Conservation (phyloP, 768 basidiomycete species). For the Panellus pusillus region DNA sequence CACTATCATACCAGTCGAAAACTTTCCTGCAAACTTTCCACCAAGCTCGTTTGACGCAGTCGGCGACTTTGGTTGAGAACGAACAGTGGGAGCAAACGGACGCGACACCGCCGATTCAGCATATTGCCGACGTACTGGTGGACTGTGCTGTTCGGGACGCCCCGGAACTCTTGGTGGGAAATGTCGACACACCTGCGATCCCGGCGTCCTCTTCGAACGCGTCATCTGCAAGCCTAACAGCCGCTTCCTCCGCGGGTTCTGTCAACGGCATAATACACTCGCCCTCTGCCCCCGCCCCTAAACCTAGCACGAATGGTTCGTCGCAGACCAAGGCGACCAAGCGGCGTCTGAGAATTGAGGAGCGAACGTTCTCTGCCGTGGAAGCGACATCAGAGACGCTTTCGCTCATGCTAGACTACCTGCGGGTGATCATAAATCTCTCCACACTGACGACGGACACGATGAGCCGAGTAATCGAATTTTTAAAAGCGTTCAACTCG, state of each 20-base stretch:
- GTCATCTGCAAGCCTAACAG: constrained; percentile 18
- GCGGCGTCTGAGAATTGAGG: constrained; percentile 71
- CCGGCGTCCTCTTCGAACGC: constrained; percentile 20
- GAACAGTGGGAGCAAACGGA: constrained; percentile 91
- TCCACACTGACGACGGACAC: constrained; percentile 89
- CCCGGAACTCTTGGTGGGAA: constrained; percentile 53
- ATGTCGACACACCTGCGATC: constrained; percentile 25
- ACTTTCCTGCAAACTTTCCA: constrained; percentile 87
- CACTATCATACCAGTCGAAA: constrained; percentile 61
- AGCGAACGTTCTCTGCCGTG: constrained; percentile 82
- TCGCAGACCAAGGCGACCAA: constrained; percentile 42
- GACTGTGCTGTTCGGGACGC: constrained; percentile 84
- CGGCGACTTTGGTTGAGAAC: constrained; percentile 91
- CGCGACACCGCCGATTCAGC: constrained; percentile 65
- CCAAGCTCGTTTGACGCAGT: constrained; percentile 70
- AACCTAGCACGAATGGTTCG: constrained; percentile 19
- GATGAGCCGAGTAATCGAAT: constrained; percentile 94
- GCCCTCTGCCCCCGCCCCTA: constrained; percentile 16
- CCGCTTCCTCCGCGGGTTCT: constrained; percentile 18
- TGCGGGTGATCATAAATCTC: constrained; percentile 85
- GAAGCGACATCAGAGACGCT: constrained; percentile 79
- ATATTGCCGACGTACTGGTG: constrained; percentile 69
- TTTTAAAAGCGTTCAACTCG: constrained; percentile 97
- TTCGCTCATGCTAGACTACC: constrained; percentile 76
- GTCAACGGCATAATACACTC: constrained; percentile 22